These are phyloP conservation scores for Kwoniella newhampshirensis DNA, from an alignment of 768 basidiomycete species.

Conservation along the genomic window DNA sequence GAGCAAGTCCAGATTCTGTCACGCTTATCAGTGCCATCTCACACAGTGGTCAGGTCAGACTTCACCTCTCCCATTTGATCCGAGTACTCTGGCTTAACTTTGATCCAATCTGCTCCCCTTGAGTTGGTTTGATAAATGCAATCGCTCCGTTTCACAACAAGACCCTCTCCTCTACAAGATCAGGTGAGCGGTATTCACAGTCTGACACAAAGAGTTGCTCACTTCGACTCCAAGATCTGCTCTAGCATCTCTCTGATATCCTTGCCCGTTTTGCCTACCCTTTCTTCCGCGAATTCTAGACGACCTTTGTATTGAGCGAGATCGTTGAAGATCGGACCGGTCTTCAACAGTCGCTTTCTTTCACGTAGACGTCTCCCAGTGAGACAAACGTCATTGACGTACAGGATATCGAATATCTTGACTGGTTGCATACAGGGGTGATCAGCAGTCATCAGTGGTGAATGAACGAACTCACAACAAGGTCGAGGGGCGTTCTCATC, in stretches of 20 bases:
- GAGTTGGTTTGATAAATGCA: slow-evolving; percentile 82
- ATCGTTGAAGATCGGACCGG: slow-evolving; percentile 42
- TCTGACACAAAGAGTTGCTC: slow-evolving; percentile 12
- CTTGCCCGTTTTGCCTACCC: slow-evolving; percentile 71
- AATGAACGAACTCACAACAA: slow-evolving; percentile 68
- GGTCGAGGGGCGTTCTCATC: slow-evolving; percentile 74
- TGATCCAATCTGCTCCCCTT: slow-evolving; percentile 89
- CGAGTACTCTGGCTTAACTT: slow-evolving; percentile 60
- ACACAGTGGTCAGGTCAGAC: no score
- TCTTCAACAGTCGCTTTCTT: slow-evolving; percentile 73
- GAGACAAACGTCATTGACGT: slow-evolving; percentile 69
- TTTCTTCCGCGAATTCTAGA: slow-evolving; percentile 73
- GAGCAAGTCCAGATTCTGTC: slow-evolving; percentile 82
- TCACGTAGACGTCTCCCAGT: slow-evolving; percentile 69
- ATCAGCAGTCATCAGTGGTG: not conserved
- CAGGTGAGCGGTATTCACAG: not conserved
- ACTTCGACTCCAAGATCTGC: slow-evolving; percentile 70
- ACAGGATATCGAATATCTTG: slow-evolving; percentile 93
- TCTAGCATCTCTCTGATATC: slow-evolving; percentile 81
- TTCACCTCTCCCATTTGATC: slow-evolving; percentile 52
- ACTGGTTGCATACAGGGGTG: slow-evolving; percentile 59
- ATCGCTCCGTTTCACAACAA: slow-evolving; percentile 83
- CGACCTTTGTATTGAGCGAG: slow-evolving; percentile 64
- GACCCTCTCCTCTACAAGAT: slow-evolving; percentile 73
- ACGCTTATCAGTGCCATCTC: no score